phyloP scores from a whole-genome alignment of 352 stramenopile species.

The Phytophthora uliginosa region DNA sequence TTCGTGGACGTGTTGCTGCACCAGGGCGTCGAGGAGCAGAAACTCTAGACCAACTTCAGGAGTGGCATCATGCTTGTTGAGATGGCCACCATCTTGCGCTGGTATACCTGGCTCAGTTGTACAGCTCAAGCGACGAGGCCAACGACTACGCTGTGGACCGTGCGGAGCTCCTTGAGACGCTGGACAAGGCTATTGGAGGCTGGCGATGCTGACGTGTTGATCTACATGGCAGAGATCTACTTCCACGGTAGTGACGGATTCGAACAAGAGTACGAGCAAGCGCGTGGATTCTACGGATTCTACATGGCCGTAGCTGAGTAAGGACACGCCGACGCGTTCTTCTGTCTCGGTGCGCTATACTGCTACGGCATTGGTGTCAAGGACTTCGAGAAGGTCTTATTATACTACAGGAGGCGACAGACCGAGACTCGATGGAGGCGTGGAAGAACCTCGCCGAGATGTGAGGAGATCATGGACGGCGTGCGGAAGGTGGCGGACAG shows the following conservation, averaged over 20 bases:
- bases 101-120: constrained; percentile 89
- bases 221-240: constrained; percentile 91
- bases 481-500: too few species aligned
- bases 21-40: constrained; percentile 75
- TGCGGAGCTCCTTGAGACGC: constrained; percentile 69
- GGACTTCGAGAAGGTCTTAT: constrained; percentile 84
- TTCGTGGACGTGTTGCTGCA: constrained; percentile 89
- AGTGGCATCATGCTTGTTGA: constrained; percentile 86
- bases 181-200: constrained; percentile 73
- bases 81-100: constrained; percentile 78
- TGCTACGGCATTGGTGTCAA: constrained; percentile 83
- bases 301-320: constrained; percentile 77
- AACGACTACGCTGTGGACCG: constrained; percentile 56
- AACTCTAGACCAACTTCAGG: constrained; percentile 65
- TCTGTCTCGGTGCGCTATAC: constrained; percentile 83
- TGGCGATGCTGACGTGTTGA: constrained; percentile 77
- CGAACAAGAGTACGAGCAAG: constrained; percentile 74
- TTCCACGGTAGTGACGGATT: constrained; percentile 87
- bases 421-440: constrained; percentile 85
- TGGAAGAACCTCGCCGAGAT: constrained; percentile 93
- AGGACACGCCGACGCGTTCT: constrained; percentile 78
- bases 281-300: constrained; percentile 66
- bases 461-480: constrained; percentile 28
- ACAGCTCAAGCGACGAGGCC: constrained; percentile 74
- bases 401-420: constrained; percentile 90